Base-by-base conservation (phyloP, 805 yeast species). In the Yueomyces sinensis region DNA sequence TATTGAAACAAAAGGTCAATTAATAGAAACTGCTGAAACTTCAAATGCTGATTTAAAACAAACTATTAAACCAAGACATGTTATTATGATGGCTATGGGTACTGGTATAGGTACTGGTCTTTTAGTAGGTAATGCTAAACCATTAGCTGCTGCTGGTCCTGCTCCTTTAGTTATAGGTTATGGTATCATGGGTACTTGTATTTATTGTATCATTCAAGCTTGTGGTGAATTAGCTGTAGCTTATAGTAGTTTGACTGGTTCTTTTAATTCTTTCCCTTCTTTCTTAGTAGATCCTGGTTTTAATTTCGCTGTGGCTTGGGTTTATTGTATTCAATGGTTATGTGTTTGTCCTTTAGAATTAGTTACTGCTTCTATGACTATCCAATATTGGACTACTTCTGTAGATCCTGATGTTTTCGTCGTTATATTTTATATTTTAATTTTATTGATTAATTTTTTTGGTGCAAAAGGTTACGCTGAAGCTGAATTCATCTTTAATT, bases 81-180 rank as follows among this genome's bases (percentile, higher is more conserved):
- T 77, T 40, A 68, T 74, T 40, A 72, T 81, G 74, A 78, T 82
- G 47, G 84, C 93, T 28, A 65, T 83, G 36, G 91, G 91, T 38
- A 86, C 91, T 36, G 78, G 89, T 34, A 77, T 82, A 39, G 95
- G 94, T 49, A 77, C 91, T 5, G 83, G 82, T 46, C 59, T 76
- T 34, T 58, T 69, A 41, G 74, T 74, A 33, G 79, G 78, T 45
- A 60, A 68, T 33, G 80, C 75, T 42, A 54, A 64, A 41, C 64
- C 70, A 4, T 44, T 69, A 29, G 48, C 51, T 18, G 41, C 51
- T 19, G 70, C 67, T 39, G 73, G 74, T 33, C 72, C 74, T 14
- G 68, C 59, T 24, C 66, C 62, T 31, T 46, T 68, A 27, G 60
- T 75, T 9, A 63, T 76, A 27, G 80, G 77, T 7, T 74, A 72